These are phyloP conservation scores for Boechera stricta DNA, from an alignment of 345 rosid genomes.

Conservation along the genomic window DNA sequence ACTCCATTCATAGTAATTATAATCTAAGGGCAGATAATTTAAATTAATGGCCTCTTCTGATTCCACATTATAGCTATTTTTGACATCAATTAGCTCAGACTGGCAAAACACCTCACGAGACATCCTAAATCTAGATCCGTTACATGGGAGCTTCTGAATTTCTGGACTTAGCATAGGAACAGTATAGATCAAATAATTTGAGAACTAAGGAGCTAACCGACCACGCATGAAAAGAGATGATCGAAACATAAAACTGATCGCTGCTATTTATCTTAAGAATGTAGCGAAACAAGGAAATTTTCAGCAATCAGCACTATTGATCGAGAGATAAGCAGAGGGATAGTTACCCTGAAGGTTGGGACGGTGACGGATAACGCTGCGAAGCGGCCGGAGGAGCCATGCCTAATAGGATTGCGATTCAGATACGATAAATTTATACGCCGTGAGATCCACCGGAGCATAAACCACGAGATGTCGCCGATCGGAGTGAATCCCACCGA, in stretches of 20 bases:
- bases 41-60: constrained; percentile 4
- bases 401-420: constrained; percentile 25
- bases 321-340: not conserved
- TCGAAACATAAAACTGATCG: constrained; percentile 17
- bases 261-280: not conserved
- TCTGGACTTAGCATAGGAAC: constrained; percentile 18
- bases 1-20: not conserved
- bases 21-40: constrained; percentile 11
- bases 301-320: not conserved
- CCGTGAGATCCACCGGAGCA: constrained; percentile 41
- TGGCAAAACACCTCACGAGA: not conserved
- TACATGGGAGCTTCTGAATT: constrained; percentile 2
- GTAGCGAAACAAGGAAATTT: not conserved
- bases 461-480: constrained; percentile 31
- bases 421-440: not conserved
- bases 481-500: constrained; percentile 29
- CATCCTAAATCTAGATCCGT: constrained; percentile 28
- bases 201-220: constrained; percentile 20
- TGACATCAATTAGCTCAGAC: constrained; percentile 2
- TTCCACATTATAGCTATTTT: constrained; percentile 12
- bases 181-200: constrained; percentile 6
- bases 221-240: constrained; percentile 25
- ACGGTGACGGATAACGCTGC: constrained; percentile 85
- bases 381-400: constrained; percentile 92
- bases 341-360: constrained; percentile 95